phyloP scores from a whole-genome alignment of 441 rosid species.

The Cnidoscolus chayamansa region DNA sequence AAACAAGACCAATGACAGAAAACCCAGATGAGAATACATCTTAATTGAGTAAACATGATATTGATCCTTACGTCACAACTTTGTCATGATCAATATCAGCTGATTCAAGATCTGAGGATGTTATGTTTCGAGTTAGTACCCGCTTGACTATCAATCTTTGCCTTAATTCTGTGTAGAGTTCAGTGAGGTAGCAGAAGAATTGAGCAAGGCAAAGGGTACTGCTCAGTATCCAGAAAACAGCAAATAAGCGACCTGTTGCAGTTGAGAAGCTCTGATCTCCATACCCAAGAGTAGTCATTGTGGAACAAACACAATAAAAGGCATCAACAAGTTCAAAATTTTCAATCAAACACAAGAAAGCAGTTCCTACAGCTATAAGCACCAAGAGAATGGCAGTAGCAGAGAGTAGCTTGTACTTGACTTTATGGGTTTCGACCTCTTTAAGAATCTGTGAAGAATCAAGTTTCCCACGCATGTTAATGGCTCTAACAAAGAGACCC shows the following conservation, averaged over 20 bases:
- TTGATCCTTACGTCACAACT: conserved; percentile 35
- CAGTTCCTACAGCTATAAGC: conserved; percentile 34
- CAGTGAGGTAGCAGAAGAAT: conserved; percentile 48
- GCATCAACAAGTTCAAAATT: conserved; percentile 38
- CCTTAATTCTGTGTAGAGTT: conserved; percentile 41
- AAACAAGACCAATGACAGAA: too few relatives aligned
- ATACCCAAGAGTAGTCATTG: conserved; percentile 55
- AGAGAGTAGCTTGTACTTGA: conserved; percentile 35
- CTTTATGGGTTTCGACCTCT: conserved; percentile 36
- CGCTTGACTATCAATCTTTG: conserved; percentile 33
- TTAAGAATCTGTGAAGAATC: conserved; percentile 30
- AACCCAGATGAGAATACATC: not conserved
- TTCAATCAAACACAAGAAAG: conserved; percentile 38
- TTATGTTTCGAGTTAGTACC: conserved; percentile 36
- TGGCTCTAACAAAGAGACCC: conserved; percentile 37
- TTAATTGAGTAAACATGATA: not conserved
- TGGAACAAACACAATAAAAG: conserved; percentile 54
- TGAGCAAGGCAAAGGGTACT: conserved; percentile 49
- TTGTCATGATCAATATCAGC: conserved; percentile 52
- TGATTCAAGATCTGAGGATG: conserved; percentile 45
- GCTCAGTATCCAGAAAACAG: conserved; percentile 52
- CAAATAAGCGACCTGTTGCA: conserved; percentile 41
- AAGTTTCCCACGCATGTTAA: conserved; percentile 26
- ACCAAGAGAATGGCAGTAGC: conserved; percentile 26
- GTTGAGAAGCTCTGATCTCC: conserved; percentile 59